Conservation (phyloP, 495 filamentous ascomycete genomes). For the Hypoxylon fragiforme region DNA sequence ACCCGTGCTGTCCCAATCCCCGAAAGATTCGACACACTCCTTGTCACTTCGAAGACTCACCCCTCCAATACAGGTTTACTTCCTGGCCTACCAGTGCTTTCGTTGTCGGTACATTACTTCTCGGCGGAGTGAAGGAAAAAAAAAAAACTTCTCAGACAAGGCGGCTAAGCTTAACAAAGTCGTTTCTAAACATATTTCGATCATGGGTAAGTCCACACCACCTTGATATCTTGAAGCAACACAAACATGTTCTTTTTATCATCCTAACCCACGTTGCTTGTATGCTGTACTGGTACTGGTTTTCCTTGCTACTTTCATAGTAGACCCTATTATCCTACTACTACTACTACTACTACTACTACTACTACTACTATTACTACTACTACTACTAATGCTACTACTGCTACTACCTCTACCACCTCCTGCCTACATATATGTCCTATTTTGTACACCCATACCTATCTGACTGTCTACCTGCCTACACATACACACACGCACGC, state of each 20-base stretch:
- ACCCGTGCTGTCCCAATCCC: conserved; percentile 18
- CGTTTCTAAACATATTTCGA: conserved; percentile 35
- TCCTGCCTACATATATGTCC: conserved; percentile 11
- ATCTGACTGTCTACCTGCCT: conserved; percentile 39
- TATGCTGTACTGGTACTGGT: conserved; percentile 12
- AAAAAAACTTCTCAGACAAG: conserved; percentile 40
- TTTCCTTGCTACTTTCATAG: too few relatives aligned
- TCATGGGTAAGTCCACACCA: conserved; percentile 53
- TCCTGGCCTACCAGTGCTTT: conserved; percentile 21
- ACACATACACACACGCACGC: conserved; percentile 38
- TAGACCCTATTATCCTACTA: conserved; percentile 31
- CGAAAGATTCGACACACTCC: conserved; percentile 28
- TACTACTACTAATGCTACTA: too few relatives aligned
- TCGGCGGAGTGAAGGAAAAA: conserved; percentile 27
- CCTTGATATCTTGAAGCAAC: conserved; percentile 28
- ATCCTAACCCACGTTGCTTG: conserved; percentile 9
- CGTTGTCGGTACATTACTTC: conserved; percentile 30
- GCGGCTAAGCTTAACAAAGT: conserved; percentile 48
- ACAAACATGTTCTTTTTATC: conserved; percentile 20
- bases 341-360: too few relatives aligned
- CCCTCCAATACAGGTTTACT: conserved; percentile 36
- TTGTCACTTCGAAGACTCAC: conserved; percentile 35
- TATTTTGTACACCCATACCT: conserved; percentile 38
- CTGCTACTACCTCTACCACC: conserved; percentile 22
- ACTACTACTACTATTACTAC: too few relatives aligned